Evolutionary conservation across 306 rosid genomes (phyloP).

Genomic region (Lathyrus aphaca): DNA sequence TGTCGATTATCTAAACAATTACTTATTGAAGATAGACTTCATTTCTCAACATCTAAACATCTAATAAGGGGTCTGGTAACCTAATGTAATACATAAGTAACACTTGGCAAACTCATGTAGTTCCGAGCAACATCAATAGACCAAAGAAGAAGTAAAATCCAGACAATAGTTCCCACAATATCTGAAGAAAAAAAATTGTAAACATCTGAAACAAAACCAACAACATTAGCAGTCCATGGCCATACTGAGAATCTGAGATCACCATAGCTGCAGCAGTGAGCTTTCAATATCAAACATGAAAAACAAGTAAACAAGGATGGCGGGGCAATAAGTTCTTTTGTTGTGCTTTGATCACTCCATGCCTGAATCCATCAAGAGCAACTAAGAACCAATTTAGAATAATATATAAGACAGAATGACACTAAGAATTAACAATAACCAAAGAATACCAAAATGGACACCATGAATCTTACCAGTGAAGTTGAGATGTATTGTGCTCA

Average conservation of each 20-base stretch:
- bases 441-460: slow-evolving; percentile 25
- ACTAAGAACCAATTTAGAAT: slow-evolving; percentile 25
- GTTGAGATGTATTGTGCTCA: slow-evolving; percentile 15
- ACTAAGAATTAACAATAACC: slow-evolving; percentile 25
- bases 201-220: slow-evolving; percentile 32
- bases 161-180: slow-evolving; percentile 32
- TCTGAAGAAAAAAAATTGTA: slow-evolving; percentile 7
- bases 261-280: slow-evolving; percentile 24
- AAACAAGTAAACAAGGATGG: slow-evolving; percentile 9
- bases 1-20: neutral
- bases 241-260: slow-evolving; percentile 18
- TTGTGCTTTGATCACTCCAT: slow-evolving; percentile 31
- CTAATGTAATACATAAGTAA: neutral
- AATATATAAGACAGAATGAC: slow-evolving; percentile 15
- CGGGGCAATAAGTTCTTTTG: slow-evolving; percentile 29
- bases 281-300: slow-evolving; percentile 32
- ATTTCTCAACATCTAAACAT: neutral
- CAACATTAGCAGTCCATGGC: slow-evolving; percentile 29
- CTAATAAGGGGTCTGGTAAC: slow-evolving; percentile 1
- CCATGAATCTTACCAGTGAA: slow-evolving; percentile 43
- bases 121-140: slow-evolving; percentile 33
- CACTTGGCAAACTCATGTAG: slow-evolving; percentile 21
- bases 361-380: slow-evolving; percentile 29
- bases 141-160: neutral
- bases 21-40: neutral